Percentiles rank a stretch among this genome's conserved stretches.
Evolutionary conservation across 1,284 basidiomycete genomes (phyloP).

Genomic region (Cryptococcus jaspeensis): DNA sequence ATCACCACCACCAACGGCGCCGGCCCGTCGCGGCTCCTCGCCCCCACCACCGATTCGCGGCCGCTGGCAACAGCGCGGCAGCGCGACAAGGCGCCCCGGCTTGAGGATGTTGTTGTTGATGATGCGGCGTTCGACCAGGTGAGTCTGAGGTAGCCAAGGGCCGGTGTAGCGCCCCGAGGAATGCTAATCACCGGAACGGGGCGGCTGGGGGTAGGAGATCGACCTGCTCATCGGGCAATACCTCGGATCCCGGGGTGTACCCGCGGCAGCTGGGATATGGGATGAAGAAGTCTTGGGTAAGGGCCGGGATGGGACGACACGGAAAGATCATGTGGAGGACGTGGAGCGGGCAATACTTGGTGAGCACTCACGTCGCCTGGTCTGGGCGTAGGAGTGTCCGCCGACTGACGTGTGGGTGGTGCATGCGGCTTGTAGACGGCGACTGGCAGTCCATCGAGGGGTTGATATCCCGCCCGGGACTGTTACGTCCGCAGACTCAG

Average conservation of each 20-base stretch:
- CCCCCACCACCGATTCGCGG: not conserved
- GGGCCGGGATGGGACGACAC: constrained; percentile 35
- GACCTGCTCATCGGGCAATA: constrained; percentile 52
- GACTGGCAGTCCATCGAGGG: constrained; percentile 53
- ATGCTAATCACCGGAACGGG: not conserved
- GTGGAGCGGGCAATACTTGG: constrained; percentile 52
- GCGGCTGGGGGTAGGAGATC: constrained; percentile 34
- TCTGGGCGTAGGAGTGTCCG: not conserved
- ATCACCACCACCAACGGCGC: not conserved
- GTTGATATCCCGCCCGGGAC: constrained; percentile 44
- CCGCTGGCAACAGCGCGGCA: constrained; percentile 5
- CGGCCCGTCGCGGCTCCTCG: not conserved
- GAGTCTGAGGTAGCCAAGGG: not conserved
- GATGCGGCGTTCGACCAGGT: constrained; percentile 14
- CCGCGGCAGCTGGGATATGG: constrained; percentile 34
- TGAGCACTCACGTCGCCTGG: constrained; percentile 8
- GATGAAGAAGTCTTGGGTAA: constrained; percentile 19
- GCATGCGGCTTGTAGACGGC: constrained; percentile 44
- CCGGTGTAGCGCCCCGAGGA: not conserved
- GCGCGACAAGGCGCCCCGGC: constrained; percentile 11
- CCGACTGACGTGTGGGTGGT: not conserved
- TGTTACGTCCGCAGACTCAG: constrained; percentile 51
- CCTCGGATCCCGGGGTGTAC: constrained; percentile 49
- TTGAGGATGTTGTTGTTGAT: constrained; percentile 17
- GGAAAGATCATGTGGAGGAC: constrained; percentile 47